These are phyloP conservation scores for Phytophthora pinifolia DNA, from an alignment of 352 stramenopile species.

Conservation along the genomic window DNA sequence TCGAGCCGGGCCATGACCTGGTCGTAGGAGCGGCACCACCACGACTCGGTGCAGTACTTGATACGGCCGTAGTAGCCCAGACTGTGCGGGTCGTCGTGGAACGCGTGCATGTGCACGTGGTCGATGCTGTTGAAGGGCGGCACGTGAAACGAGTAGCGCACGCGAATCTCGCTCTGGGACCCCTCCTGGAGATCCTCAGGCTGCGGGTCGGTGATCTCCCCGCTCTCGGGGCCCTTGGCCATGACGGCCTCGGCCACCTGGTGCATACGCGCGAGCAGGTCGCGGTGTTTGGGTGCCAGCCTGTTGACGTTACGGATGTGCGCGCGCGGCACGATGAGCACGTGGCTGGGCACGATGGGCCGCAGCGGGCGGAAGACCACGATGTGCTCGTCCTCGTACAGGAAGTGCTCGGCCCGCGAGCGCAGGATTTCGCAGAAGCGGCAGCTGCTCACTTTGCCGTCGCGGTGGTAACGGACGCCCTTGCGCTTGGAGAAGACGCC, in stretches of 20 bases:
- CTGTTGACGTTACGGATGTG: slow-evolving; percentile 84
- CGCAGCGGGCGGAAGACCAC: slow-evolving; percentile 79
- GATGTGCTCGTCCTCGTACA: slow-evolving; percentile 78
- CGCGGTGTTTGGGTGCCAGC: slow-evolving; percentile 47
- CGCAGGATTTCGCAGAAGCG: slow-evolving; percentile 84
- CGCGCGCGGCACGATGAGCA: slow-evolving; percentile 77
- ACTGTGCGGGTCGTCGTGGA: slow-evolving; percentile 39
- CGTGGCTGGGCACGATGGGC: slow-evolving; percentile 66
- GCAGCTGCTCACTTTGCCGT: slow-evolving; percentile 62
- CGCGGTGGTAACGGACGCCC: slow-evolving; percentile 63
- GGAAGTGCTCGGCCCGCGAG: slow-evolving; percentile 52
- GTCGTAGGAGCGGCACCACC: slow-evolving; percentile 82
- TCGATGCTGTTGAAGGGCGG: slow-evolving; percentile 89
- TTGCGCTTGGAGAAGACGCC: slow-evolving; percentile 64
- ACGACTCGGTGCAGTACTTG: slow-evolving; percentile 84
- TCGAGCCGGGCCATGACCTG: slow-evolving; percentile 52
- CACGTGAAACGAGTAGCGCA: slow-evolving; percentile 62
- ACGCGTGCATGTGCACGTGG: slow-evolving; percentile 88
- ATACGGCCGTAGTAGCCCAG: slow-evolving; percentile 62
- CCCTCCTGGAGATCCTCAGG: slow-evolving; percentile 2
- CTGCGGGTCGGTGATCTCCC: slow-evolving; percentile 9
- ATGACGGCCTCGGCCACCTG: slow-evolving; percentile 56
- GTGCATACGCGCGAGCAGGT: slow-evolving; percentile 65
- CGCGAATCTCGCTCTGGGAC: slow-evolving; percentile 8
- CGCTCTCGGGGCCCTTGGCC: slow-evolving; percentile 5